Evolutionary conservation across 345 rosid species (phyloP).

Genomic region (Syzygium aromaticum): DNA sequence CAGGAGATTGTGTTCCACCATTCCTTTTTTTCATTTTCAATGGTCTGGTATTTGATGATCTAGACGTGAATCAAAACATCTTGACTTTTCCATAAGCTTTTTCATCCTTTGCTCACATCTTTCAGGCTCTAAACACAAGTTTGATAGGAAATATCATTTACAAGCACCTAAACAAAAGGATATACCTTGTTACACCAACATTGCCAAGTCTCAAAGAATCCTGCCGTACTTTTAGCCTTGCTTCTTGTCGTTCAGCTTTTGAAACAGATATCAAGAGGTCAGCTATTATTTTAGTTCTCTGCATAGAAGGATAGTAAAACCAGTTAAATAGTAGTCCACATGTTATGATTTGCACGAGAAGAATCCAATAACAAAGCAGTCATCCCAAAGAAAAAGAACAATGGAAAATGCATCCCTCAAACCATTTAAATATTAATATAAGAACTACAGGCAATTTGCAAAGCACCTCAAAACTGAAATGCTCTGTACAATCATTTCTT

Average conservation of each 20-base stretch:
- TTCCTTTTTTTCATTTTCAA: not conserved
- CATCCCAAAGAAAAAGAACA: not conserved
- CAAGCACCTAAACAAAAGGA: not conserved
- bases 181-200: constrained; percentile 92
- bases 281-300: constrained; percentile 86
- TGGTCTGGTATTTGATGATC: not conserved
- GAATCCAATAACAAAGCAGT: not conserved
- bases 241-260: constrained; percentile 96
- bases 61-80: not conserved
- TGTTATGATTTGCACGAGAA: not conserved
- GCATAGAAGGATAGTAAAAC: constrained; percentile 19
- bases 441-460: not conserved
- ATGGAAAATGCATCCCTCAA: not conserved
- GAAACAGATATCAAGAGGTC: constrained; percentile 95
- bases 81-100: not conserved
- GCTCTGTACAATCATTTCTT: not conserved
- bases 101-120: not conserved
- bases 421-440: not conserved
- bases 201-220: constrained; percentile 96
- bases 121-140: not conserved
- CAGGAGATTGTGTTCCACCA: not conserved
- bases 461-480: not conserved
- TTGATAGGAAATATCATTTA: not conserved
- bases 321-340: not conserved
- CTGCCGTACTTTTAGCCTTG: constrained; percentile 91